Evolutionary conservation across 1,139 yeast genomes (phyloP), one percentile per base, ranked within the genome.

Genomic region (Hemisphaericaspora xylanilytica): DNA sequence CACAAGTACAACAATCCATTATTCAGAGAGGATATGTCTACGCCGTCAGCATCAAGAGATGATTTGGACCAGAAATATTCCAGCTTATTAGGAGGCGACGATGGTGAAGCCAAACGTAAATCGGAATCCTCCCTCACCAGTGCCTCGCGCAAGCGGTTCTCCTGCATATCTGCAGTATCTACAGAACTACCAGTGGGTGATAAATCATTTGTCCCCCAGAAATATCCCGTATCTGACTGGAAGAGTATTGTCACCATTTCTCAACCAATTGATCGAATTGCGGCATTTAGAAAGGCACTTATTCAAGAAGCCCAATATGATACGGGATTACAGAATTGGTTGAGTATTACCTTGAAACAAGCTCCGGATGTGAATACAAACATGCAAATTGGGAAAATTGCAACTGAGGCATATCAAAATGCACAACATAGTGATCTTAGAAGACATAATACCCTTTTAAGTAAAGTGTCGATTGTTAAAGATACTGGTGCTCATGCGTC

Each of bases 321-420:
- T 26, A 63, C 78, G 0, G 80, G 80, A 1, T 56, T 76, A 18
- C 66, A 62, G 31, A 55, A 59, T n/a, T 76, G 81, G 81, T 55
- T 76, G 7, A 43, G 51, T 40, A 72, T 60, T 32, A 65, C 72
- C 0, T 56, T 71, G 39, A 67, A 62, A 44, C 62, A 54, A 43
- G 57, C 69, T 0, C 42, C 44, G 9, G 65, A 67, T 33, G 55
- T 51, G 24, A 50, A 65, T 6, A 52, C 70, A 5, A 61, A 53
- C 37, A 69, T 71, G 35, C 75, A 69, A 44, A 69, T 71, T 42
- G 76, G 77, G 3, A 61, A 62, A 36, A 61, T 71, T 32, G 76
- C 76, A 0, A 58, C 73, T 5, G 67, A 67, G 36, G 76, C 75
- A 3, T 71, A 71, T 47, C 73, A 67, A 46, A 70, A 70, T 53